A percentile compares a stretch with the other conserved stretches of the same genome.
Evolutionary conservation across 2,329 filamentous ascomycete species (phyloP).

Genomic region (Colletotrichum neosansevieriae): DNA sequence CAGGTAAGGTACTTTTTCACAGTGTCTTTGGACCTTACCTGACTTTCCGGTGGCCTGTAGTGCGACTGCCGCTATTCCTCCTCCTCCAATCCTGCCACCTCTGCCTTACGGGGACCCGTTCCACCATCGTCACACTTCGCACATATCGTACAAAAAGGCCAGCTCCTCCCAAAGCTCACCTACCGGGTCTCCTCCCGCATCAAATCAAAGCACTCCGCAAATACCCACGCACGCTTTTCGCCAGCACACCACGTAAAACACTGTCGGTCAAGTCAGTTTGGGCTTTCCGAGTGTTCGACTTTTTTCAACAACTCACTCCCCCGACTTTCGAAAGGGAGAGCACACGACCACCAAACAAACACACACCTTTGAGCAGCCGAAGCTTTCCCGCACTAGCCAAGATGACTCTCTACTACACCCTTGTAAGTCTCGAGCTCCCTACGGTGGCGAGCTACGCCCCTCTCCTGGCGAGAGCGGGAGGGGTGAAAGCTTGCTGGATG

Average conservation of each 20-base stretch:
- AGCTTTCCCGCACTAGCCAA: conserved; percentile 47
- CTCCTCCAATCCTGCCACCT: conserved; percentile 30
- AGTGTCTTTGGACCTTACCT: no score
- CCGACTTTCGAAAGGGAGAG: conserved; percentile 11
- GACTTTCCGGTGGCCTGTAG: no score
- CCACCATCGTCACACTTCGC: conserved; percentile 40
- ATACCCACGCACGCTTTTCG: conserved; percentile 1
- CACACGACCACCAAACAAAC: conserved; percentile 26
- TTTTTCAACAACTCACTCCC: conserved; percentile 1
- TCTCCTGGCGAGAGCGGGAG: conserved; percentile 9
- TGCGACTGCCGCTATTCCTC: no score
- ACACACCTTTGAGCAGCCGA: conserved; percentile 11
- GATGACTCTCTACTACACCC: conserved; percentile 71
- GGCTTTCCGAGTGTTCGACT: conserved; percentile 32
- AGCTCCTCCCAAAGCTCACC: conserved; percentile 35
- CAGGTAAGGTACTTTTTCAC: no score
- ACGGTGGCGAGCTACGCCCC: not conserved
- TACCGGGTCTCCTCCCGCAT: conserved; percentile 5
- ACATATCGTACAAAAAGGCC: conserved; percentile 38
- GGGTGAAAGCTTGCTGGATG: not conserved
- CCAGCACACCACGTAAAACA: conserved; percentile 13
- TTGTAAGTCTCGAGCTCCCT: conserved; percentile 54
- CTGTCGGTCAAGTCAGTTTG: conserved; percentile 38
- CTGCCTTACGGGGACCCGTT: conserved; percentile 19
- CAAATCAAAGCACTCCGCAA: conserved; percentile 25